Evolutionary conservation across 257 asterid genomes (phyloP).

Genomic region (Nicotiana otophora): DNA sequence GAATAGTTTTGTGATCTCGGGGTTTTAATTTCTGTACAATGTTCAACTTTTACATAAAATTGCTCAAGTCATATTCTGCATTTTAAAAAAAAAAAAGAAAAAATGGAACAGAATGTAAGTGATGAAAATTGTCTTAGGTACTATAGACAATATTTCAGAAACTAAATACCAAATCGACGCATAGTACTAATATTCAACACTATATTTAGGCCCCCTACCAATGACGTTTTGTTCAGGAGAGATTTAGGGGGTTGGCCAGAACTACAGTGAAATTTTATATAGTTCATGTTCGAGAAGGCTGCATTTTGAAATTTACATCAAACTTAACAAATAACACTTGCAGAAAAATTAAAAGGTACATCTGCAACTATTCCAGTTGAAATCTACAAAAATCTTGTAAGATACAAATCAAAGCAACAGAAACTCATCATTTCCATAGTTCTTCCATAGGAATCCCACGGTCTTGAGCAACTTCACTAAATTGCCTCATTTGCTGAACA

Average conservation of each 20-base stretch:
- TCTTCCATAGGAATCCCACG: slow-evolving; percentile 99
- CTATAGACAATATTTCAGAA: neutral
- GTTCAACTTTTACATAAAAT: neutral
- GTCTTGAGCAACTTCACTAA: slow-evolving; percentile 73
- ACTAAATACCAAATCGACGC: neutral
- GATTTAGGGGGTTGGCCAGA: too few relatives aligned
- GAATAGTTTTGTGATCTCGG: neutral
- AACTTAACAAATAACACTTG: neutral
- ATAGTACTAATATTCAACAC: neutral
- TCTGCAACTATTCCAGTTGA: neutral
- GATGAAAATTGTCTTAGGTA: neutral
- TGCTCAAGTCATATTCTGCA: neutral
- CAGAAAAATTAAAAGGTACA: neutral
- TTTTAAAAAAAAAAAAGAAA: too few relatives aligned
- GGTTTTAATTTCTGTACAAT: too few relatives aligned
- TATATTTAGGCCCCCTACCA: neutral
- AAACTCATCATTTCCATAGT: slow-evolving; percentile 66
- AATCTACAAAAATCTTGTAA: slow-evolving; percentile 11
- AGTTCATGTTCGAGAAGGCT: neutral
- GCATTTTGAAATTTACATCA: slow-evolving; percentile 7
- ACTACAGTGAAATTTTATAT: neutral
- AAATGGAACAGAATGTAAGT: neutral
- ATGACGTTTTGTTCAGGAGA: neutral
- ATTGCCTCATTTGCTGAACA: slow-evolving; percentile 77
- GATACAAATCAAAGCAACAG: neutral